Base-by-base conservation (phyloP, 306 rosid species). In the Acacia acuminata region DNA sequence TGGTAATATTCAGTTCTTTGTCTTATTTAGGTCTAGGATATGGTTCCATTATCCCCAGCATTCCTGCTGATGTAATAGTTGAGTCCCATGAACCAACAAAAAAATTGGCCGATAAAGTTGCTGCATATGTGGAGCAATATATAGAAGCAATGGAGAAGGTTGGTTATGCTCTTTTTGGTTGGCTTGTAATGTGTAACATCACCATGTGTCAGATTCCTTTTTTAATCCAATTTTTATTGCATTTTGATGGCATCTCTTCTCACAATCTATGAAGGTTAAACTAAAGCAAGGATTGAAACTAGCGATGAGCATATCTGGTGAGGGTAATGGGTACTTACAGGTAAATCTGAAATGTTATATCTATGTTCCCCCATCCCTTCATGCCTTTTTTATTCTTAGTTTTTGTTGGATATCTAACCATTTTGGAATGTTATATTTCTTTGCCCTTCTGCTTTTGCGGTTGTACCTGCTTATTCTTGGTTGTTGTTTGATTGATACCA, bases 71-170 rank as follows among this genome's bases (percentile, higher is more conserved):
- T 84, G 81, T 89, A 48, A 75, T 76, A 47, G 92, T 84, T 22
- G 88, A 78, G 20, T 84, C 90, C 71, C 96, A 96, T 78, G 87
- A 69, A 36, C 85, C 78, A 48, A 93, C 99, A 7, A 81, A 83
- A 84, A 85, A 85, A 65, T 81, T 92, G 81, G 90, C 91, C 43
- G 91, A 86, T 56, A 89, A 90, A 90, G 90, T 93, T 76, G 84
- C 91, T 84, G 86, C 85, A 79, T 87, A 68, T 81, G 79, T 92
- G 85, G 96, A 93, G 43, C 93, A 92, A 77, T 93, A 96, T 84
- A 55, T 93, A 56, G 99, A 93, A 75, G 88, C 96, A 50, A 96
- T 96, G 99, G 99, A 96, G 85, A 93, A 96, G 99, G 98, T 95
- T 85, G 60, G 10, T 73, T 48, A n/a, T 48, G 22, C 12, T 67